Conservation (phyloP, 2,329 filamentous ascomycete genomes). For the Orbilia ellipsospora region DNA sequence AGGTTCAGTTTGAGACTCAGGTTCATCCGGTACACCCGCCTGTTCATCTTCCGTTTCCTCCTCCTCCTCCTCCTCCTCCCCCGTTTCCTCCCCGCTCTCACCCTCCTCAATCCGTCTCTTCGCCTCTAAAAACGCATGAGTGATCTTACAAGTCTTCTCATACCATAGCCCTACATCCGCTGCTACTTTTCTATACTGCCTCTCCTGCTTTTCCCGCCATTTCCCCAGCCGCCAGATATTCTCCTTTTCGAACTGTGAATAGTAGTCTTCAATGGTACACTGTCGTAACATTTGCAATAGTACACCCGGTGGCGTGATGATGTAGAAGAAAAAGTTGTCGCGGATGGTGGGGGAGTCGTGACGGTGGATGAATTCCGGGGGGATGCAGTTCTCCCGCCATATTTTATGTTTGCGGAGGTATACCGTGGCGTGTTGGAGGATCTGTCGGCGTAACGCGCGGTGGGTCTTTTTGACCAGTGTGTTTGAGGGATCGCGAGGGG, state of each 20-base stretch:
- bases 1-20: too few species aligned
- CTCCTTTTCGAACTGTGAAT: neutral
- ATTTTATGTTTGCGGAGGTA: slow-evolving; percentile 19
- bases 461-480: neutral
- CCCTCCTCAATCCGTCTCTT: neutral
- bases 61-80: too few species aligned
- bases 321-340: slow-evolving; percentile 16
- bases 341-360: slow-evolving; percentile 9
- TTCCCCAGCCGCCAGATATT: too few species aligned
- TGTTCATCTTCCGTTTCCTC: too few species aligned
- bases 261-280: slow-evolving; percentile 16
- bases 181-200: neutral
- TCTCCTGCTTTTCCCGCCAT: neutral
- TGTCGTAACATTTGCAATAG: slow-evolving; percentile 12
- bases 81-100: too few species aligned
- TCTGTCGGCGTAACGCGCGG: neutral
- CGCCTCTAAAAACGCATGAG: slow-evolving; percentile 7
- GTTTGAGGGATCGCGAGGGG: neutral
- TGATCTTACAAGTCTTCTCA: neutral
- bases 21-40: too few species aligned
- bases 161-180: slow-evolving; percentile 20
- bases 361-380: slow-evolving; percentile 12
- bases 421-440: neutral
- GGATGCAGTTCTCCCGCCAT: slow-evolving; percentile 20
- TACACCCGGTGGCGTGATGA: slow-evolving; percentile 3